Base-by-base conservation (phyloP, 352 stramenopile species). In the Pythium folliculosum region DNA sequence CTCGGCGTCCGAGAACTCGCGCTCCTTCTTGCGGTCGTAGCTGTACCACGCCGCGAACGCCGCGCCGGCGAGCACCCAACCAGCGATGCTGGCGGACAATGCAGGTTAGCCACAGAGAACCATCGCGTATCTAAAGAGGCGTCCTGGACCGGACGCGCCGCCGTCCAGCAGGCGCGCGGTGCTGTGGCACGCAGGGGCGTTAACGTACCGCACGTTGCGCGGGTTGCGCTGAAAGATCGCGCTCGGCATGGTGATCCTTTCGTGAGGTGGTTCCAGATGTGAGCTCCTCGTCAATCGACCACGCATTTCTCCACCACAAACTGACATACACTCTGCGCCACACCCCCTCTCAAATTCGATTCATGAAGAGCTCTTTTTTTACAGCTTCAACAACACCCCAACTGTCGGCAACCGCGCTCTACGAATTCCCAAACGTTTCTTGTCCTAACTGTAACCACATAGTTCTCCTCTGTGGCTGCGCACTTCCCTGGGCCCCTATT, bases 21-120 rank as follows among this genome's bases (percentile, higher is more conserved):
- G 77, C 61, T 76, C 77, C 63, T 82, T 80, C 80, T 81, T 81
- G 48, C 72, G 58, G 60, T 91, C 82, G 59, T 89, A 78, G 56
- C 81, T 65, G 72, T 84, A 86, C 80, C 80, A 89, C 38, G 65
- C 76, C 0, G 55, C 63, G 47, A 76, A 75, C 40, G 77, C 70
- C 7, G 71, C 73, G 25, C 75, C 54, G 5, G 82, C 80, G 51
- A 86, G 64, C 21, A 77, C 63, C 82, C 82, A 91, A 22, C 78
- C 78, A 10, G 75, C 69, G 40, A 91, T 84, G 38, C 82, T 89
- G 61, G 19, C 63, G 8, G 9, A 43, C 65, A 45, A 65, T 21
- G 52, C 3, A 54, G 47, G 22, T 30, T 40, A 12, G 21, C 21
- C 23, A 40, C 5, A 7, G 12, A 7, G 49, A 56, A 54, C n/a